Base-by-base conservation (phyloP, 2,329 filamentous ascomycete species). In the Aspergillus novofumigatus region DNA sequence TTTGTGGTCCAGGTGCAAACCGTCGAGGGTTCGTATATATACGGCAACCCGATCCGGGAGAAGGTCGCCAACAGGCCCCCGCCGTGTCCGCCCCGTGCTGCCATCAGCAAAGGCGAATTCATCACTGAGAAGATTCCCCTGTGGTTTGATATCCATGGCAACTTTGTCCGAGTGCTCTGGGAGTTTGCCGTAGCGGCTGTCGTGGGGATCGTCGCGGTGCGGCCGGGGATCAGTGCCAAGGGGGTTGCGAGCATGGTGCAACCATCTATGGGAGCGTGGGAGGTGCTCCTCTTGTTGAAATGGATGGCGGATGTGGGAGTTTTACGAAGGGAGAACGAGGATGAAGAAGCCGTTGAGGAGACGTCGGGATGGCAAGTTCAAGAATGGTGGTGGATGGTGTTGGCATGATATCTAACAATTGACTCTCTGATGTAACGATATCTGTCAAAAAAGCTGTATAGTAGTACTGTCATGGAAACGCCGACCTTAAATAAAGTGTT, bases 131-230 rank as follows among this genome's bases (percentile, higher is more conserved):
- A 68, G 41, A 73, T 78, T 23, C 80, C 80, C 0, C 53, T 80
- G 14, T 82, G 80, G 80, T 70, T 76, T 53, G 78, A 81, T 61
- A 78, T 81, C 51, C 76, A 81, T 54, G 74, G 72, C 0, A 65
- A 72, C 14, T 65, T 72, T 23, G 62, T 71, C 28, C 56, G 42
- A 3, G 59, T 68, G n/a, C 60, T 71, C 21, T 82, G 80, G 80
- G 72, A 78, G 10, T 66, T 73, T 51, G 71, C 73, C 10, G 57
- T 78, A 11, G 72, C 70, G 1, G 72, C 75, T 3, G 70, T 79
- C 3, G 55, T 80, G 3, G 74, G 77, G 1, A 67, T 74, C n/a
- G 57, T 80, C 14, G 71, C 72, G 8, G 64, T 73, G 10, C 65
- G 78, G 4, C 75, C 78, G 4, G 78, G 78, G 0, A 62, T 76